Evolutionary conservation across 2,329 filamentous ascomycete species (phyloP), one percentile per base, ranked within the genome.

Genomic region (Ophiocordyceps australis): DNA sequence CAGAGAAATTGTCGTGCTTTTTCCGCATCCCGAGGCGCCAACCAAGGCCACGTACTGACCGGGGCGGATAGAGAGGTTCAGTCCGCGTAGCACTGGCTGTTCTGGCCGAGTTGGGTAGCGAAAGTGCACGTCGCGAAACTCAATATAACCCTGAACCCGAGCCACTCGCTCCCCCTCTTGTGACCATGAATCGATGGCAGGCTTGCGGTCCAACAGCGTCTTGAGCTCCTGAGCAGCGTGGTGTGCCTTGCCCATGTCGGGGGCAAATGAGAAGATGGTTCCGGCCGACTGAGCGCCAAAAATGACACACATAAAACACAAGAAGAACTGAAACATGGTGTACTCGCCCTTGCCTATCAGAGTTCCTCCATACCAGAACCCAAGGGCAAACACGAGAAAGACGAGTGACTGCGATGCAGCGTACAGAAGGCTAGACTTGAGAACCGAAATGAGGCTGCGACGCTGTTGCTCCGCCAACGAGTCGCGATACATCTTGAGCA

Each of bases 51-150:
- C 65, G 39, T 86, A 89, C 44, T 86, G 78, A 4, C 80, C 81
- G 0, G 79, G 78, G 16, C 72, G 67, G 22, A 86, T 67, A 10
- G 55, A 58, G 6, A 86, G 59, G 47, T 86, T 74, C 9, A 94
- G 59, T 0, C 85, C 86, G 16, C 81, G 76, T 3, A 95, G 70
- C 1, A 95, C 82, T n/a, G 82, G 80, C 38, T 92, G 81, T 38
- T 93, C 82, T 0, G 81, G 79, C 1, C 89, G 71, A 1, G 82
- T 92, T 0, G 86, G 85, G 42, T 95, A 98, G 22, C 82, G 70
- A 64, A 94, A 95, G 46, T 93, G 82, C 3, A 95, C 83, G 36
- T 91, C 74, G 13, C 78, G 72, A 56, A 98, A 92, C 46, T 95
- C 83, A 34, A 98, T 68, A 9, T 63, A 65, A 15, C 85, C 86